Base-by-base conservation (phyloP, 495 filamentous ascomycete species). In the Umbilicaria muhlenbergii region DNA sequence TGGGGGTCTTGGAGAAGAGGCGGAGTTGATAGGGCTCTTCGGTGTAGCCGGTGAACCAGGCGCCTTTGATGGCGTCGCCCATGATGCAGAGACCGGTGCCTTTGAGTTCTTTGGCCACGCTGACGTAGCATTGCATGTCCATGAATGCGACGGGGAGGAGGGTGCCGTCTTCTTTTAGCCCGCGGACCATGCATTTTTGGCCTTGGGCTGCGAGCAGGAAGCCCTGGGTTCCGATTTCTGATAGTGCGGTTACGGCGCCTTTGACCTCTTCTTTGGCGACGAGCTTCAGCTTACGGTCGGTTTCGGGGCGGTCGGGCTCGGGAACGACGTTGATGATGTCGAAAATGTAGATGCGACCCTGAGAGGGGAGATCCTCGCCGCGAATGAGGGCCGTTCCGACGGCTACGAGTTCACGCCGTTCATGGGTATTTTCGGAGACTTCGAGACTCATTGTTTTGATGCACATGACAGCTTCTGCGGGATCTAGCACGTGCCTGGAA, bases 131-230 rank as follows among this genome's bases (percentile, higher is more conserved):
- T 65, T 83, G 88, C 79, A 94, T 87, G 53, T 99, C 91, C 77
- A 99, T 83, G 53, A 99, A 99, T 1, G 91, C 91, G 17, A 96
- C 89, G 0, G 91, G 91, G 2, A 96, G 70, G 36, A 96, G 69
- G 3, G 77, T 82, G 2, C 84, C 82, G 52, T 99, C 91, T 61
- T 96, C 91, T 54, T 95, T 95, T 0, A 99, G 68, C 33, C 91
- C 91, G 39, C 91, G 70, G 2, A 99, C 86, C 83, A 96, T 91
- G 57, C 85, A 82, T 55, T 99, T 99, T 53, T 95, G 91, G 2
- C 91, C 91, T 56, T 99, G 92, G 0, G 87, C 86, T 12, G 82
- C 80, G 34, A 94, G 76, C 62, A 96, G 70, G 45, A 94, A 83
- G 0, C 89, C 89, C 54, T 95, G 87, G 0, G 80, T 86, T n/a